Evolutionary conservation across 2,329 filamentous ascomycete species (phyloP), one percentile per base, ranked within the genome.

Genomic region (Fulvia fulva): DNA sequence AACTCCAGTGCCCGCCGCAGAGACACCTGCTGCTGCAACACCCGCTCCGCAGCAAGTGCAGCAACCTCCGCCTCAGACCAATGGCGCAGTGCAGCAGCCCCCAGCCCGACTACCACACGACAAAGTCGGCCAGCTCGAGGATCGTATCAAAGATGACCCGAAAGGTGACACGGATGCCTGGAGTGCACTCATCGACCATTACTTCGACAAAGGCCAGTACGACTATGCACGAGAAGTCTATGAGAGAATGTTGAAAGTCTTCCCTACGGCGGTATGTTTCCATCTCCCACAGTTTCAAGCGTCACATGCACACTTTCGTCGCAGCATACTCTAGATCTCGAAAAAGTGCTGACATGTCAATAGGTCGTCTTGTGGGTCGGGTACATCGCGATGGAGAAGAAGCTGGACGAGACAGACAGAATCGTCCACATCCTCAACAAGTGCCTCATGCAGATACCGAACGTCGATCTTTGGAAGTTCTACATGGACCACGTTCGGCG

Each of bases 401-500:
- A 91, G 63, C 81, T 91, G 58, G 91, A 96, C 67, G 90, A 96
- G 63, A 88, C 94, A 60, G 81, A 82, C 57, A 85, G 85, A 49
- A 87, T 95, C 16, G 93, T 97, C 73, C 81, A 86, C 53, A 87
- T 99, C 22, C 96, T 99, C 73, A 86, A 85, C 63, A 84, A 86
- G 65, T 91, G 89, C 30, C 83, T 99, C 41, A 81, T 91, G 66
- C 83, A 83, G 8, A 87, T 94, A 21, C 87, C 90, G 11, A 90
- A 93, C 71, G 88, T 97, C 41, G 84, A 89, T 61, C 83, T 99
- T 21, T 99, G 92, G 91, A 91, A 89, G 6, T 84, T 91, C 30
- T 99, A 99, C 73, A 85, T 99, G 61, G 91, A 97, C 75, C 97
- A 97, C 73, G 90, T 97, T 62, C 90, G 94, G 54, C 88, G 94